Evolutionary conservation across 768 basidiomycete genomes (phyloP), one percentile per base, ranked within the genome.

Genomic region (Suillus subluteus): DNA sequence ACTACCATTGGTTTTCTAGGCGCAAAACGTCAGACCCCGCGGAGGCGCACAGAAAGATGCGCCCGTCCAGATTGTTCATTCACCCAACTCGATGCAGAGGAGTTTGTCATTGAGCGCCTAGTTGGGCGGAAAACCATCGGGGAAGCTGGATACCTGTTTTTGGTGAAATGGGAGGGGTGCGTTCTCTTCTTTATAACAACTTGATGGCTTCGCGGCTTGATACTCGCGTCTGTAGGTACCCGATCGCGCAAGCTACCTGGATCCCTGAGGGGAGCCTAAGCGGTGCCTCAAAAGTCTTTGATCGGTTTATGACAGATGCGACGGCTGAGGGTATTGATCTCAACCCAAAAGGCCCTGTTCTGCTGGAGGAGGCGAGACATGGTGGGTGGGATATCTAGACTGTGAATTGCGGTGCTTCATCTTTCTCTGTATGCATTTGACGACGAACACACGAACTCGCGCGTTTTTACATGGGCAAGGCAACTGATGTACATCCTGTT

Each of bases 151-250:
- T 73, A 66, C 48, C 5, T 68, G 56, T 79, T 75, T 75, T 62
- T 79, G 40, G 76, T 75, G 18, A 78, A 77, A 58, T 77, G 76
- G 76, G 77, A 77, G 0, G 78, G 77, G 77, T 79, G 26, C 62
- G 70, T 44, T 6, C 16, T 38, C 15, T 38, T 16, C 16, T 67
- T 48, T 30, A 15, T 23, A 18, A 32, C 7, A 48, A 37, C 23
- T 50, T 41, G 37, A 1, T 35, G 18, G n/a, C 16, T 44, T 35
- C 5, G 26, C 18, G 58, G 66, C 6, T 26, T 0, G 30, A 12
- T 38, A 12, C n/a, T 54, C 21, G 21, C 23, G 11, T 5, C 32
- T 38, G 23, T 41, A 77, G 76, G 7, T 77, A 72, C 55, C 70
- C 76, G 18, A 73, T 77, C 68, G 44, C 38, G 7, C 63, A 77